Percentiles rank a stretch among this genome's conserved stretches.
Conservation (phyloP, 768 basidiomycete genomes). For the Leucocoprinus birnbaumii region DNA sequence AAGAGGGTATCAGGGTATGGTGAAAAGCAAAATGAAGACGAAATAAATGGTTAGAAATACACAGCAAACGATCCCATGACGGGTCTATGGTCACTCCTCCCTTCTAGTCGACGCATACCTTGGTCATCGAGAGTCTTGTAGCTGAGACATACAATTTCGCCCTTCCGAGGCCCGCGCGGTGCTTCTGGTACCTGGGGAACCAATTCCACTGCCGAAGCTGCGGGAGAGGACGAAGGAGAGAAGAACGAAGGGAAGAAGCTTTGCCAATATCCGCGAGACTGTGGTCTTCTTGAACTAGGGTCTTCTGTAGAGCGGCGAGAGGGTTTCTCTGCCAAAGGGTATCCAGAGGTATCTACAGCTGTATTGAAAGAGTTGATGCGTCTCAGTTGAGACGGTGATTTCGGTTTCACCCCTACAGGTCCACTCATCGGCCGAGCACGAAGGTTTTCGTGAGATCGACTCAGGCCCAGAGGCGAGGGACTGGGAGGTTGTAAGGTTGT, state of each 20-base stretch:
- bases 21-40: not conserved
- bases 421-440: not conserved
- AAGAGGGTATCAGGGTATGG: conserved; percentile 10
- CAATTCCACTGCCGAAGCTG: conserved; percentile 18
- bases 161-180: conserved; percentile 40
- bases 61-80: conserved; percentile 79
- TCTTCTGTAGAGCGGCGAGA: conserved; percentile 16
- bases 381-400: not conserved
- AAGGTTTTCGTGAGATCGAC: conserved; percentile 4
- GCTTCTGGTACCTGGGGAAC: conserved; percentile 8
- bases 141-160: conserved; percentile 69
- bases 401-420: not conserved
- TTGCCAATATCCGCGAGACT: conserved; percentile 22
- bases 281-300: conserved; percentile 10
- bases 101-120: conserved; percentile 73
- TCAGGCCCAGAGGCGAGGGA: not conserved
- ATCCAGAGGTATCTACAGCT: not conserved
- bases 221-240: conserved; percentile 26
- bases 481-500: not conserved
- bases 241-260: conserved; percentile 50
- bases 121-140: conserved; percentile 77
- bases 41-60: conserved; percentile 42
- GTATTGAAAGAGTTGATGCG: not conserved
- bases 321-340: conserved; percentile 7
- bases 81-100: conserved; percentile 80